Conservation (phyloP, 75 land plant genomes). For the Larix kaempferi region DNA sequence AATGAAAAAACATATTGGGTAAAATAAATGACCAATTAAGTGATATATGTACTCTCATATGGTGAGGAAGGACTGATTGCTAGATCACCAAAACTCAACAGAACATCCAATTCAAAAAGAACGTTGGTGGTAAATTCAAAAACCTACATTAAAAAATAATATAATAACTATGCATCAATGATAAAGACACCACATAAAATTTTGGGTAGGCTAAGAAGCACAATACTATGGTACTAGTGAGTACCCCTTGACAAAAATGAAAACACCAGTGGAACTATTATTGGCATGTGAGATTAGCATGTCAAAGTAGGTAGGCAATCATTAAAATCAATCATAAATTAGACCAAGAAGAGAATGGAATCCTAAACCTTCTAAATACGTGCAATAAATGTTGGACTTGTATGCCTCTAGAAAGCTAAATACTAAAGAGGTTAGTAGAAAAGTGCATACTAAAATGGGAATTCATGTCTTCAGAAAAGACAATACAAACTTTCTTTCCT, state of each 20-base stretch:
- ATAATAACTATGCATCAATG: not conserved
- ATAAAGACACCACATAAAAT: not conserved
- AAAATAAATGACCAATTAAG: slow-evolving; percentile 50
- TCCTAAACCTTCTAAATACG: not conserved
- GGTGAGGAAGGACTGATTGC: slow-evolving; percentile 83
- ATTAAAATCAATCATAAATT: not conserved
- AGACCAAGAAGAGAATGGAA: not conserved
- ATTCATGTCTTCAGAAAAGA: too few relatives aligned
- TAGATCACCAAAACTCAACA: slow-evolving; percentile 91
- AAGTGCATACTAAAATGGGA: not conserved
- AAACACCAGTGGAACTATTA: not conserved
- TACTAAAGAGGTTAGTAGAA: not conserved
- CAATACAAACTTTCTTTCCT: too few relatives aligned
- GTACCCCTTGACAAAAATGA: not conserved
- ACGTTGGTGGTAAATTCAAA: slow-evolving; percentile 63
- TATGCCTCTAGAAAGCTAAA: not conserved
- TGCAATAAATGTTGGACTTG: not conserved
- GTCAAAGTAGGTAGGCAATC: not conserved
- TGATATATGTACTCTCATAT: slow-evolving; percentile 84
- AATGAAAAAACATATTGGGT: not conserved
- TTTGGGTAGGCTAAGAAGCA: not conserved
- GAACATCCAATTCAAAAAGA: slow-evolving; percentile 91
- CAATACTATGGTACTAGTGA: too few relatives aligned
- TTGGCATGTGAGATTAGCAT: not conserved
- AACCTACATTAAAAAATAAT: slow-evolving; percentile 42